Evolutionary conservation across 345 rosid genomes (phyloP).

Genomic region (Dovyalis caffra): DNA sequence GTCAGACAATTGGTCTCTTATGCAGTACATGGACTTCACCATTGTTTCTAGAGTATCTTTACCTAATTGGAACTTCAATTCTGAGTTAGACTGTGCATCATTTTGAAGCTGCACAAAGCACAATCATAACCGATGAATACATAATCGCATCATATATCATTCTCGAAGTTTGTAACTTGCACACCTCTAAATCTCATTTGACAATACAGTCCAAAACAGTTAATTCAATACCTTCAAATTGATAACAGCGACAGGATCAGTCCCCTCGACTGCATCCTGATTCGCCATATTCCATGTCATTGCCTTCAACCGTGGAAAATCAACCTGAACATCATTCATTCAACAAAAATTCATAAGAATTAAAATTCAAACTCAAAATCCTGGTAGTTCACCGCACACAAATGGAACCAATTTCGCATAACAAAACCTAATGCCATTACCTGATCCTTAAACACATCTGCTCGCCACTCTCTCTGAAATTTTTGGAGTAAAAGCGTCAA

Average conservation of each 20-base stretch:
- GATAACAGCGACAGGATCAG: constrained; percentile 46
- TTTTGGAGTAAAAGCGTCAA: constrained; percentile 57
- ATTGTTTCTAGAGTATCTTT: constrained; percentile 45
- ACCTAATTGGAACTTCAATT: constrained; percentile 47
- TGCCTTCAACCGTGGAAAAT: constrained; percentile 49
- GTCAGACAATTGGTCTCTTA: constrained; percentile 48
- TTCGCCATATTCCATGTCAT: constrained; percentile 57
- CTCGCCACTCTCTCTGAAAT: constrained; percentile 62
- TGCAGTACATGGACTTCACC: constrained; percentile 43
- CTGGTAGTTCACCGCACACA: background rate
- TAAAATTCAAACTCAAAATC: background rate
- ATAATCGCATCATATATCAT: background rate
- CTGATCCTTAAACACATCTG: constrained; percentile 51
- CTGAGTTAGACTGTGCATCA: constrained; percentile 33
- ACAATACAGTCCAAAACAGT: background rate
- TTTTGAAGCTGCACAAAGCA: constrained; percentile 45
- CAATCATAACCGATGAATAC: background rate
- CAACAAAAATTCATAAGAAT: background rate
- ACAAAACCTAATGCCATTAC: constrained; percentile 19
- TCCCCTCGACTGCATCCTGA: constrained; percentile 24
- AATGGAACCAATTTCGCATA: too few relatives aligned
- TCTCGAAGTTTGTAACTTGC: too few relatives aligned
- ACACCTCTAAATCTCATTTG: background rate
- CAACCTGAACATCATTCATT: constrained; percentile 33
- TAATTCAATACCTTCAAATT: constrained; percentile 43